Base-by-base conservation (phyloP, 805 yeast genomes). In the Teunomyces panamensis region DNA sequence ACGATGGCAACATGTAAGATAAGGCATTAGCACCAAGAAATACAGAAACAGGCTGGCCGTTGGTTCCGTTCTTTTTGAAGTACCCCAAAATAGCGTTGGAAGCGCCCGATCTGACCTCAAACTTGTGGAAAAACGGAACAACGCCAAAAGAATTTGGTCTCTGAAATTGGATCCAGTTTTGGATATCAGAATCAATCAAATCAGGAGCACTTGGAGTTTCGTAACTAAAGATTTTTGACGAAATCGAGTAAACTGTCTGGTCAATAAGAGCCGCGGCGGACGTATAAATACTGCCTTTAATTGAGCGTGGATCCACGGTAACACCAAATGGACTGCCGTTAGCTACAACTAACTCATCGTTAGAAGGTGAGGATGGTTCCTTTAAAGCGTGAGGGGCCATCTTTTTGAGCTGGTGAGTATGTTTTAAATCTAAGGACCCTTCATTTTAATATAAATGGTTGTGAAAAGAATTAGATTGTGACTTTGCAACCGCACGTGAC, bases 91-190 rank as follows among this genome's bases (percentile, higher is more conserved):
- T 77, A 26, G 87, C 79, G 52, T 82, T 77, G 41, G 92, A 88
- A 29, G 96, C 94, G 57, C 97, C 97, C 2, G 85, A 73, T 63
- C 96, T 82, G 48, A 88, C 79, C 60, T 90, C 89, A 48, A 85
- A 65, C 53, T 78, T 70, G 60, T 81, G 73, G 55, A 85, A 66
- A 46, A 73, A 73, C 26, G 95, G 94, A 46, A 83, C 80, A n/a
- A 64, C 67, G 20, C 83, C 83, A 41, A 65, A 60, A 10, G 80
- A 71, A 60, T 85, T 85, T 34, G 63, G 59, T 39, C 75, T 58
- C 58, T 79, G 76, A 59, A 72, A 73, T 41, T 70, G 64, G 39
- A 75, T 62, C 96, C 96, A 89, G 44, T 76, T 64, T 51, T 72
- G 73, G 52, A 85, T 61, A 42, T 80, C 75, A n/a, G 73, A 63